Percentiles rank a stretch among this genome's conserved stretches.
Evolutionary conservation across 208 protist species (phyloP).

Genomic region (Acanthamoeba royreba): DNA sequence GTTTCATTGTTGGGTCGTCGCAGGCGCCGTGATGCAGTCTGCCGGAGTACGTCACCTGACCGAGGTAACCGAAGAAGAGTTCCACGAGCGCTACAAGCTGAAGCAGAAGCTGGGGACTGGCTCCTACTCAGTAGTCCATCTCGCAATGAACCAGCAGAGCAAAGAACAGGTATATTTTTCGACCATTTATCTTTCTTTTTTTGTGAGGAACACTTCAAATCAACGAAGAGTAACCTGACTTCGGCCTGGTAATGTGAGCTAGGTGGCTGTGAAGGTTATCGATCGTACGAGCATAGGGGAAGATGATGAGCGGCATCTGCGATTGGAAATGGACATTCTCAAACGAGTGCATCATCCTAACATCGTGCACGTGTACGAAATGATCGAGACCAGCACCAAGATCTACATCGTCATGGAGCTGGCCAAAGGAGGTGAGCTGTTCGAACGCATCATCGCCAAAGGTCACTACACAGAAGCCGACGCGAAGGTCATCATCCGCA

Average conservation of each 20-base stretch:
- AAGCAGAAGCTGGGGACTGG: neutral
- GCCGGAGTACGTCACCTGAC: too few relatives aligned
- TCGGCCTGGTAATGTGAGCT: too few relatives aligned
- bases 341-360: neutral
- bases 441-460: conserved; percentile 73
- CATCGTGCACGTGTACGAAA: neutral
- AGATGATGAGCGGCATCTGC: neutral
- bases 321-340: neutral
- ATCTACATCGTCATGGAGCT: neutral
- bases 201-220: neutral
- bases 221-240: too few relatives aligned
- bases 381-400: neutral
- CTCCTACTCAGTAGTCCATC: neutral
- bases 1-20: too few relatives aligned
- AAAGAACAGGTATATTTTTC: neutral
- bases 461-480: conserved; percentile 74
- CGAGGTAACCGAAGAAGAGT: too few relatives aligned
- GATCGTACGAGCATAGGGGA: neutral
- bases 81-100: too few relatives aligned
- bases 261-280: neutral
- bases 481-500: conserved; percentile 56
- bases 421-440: conserved; percentile 65
- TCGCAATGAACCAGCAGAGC: neutral
- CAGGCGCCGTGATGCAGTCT: too few relatives aligned
- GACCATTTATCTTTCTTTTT: neutral